Percentiles rank a stretch among this genome's conserved stretches.
Evolutionary conservation across 2,329 filamentous ascomycete species (phyloP).

Genomic region (Davidsoniella neocaledoniae): DNA sequence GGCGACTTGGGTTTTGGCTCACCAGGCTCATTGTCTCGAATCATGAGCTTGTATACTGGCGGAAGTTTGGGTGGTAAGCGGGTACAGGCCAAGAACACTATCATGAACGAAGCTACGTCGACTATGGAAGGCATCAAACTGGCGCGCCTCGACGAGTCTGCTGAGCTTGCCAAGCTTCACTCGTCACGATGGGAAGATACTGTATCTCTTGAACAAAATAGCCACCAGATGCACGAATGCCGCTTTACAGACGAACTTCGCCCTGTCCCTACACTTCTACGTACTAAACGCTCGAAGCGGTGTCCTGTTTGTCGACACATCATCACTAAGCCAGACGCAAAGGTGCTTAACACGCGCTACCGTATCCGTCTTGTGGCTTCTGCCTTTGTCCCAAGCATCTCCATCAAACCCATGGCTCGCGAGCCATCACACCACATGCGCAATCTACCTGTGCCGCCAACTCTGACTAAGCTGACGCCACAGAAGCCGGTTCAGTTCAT

Average conservation of each 20-base stretch:
- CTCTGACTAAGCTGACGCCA: constrained; percentile 28
- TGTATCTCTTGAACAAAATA: constrained; percentile 31
- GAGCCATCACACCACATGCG: constrained; percentile 12
- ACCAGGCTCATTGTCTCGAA: constrained; percentile 65
- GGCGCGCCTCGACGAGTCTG: constrained; percentile 43
- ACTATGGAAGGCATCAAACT: constrained; percentile 55
- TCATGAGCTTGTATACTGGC: constrained; percentile 79
- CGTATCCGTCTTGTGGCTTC: constrained; percentile 80
- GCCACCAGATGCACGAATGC: constrained; percentile 30
- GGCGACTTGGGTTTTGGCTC: constrained; percentile 48
- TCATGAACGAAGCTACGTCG: constrained; percentile 66
- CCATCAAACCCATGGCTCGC: constrained; percentile 43
- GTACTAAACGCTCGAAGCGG: constrained; percentile 85
- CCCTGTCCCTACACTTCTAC: constrained; percentile 65
- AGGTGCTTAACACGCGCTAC: constrained; percentile 76
- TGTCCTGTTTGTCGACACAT: constrained; percentile 89
- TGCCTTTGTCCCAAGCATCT: constrained; percentile 72
- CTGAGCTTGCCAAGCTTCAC: constrained; percentile 42
- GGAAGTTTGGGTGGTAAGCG: constrained; percentile 46
- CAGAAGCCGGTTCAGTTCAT: constrained; percentile 59
- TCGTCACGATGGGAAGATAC: constrained; percentile 48
- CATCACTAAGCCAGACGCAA: constrained; percentile 82
- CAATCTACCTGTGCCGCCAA: constrained; percentile 13
- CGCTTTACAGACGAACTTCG: constrained; percentile 60
- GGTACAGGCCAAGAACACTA: constrained; percentile 46